Conservation (phyloP, 1,284 basidiomycete species). For the Sanghuangporus weigelae region DNA sequence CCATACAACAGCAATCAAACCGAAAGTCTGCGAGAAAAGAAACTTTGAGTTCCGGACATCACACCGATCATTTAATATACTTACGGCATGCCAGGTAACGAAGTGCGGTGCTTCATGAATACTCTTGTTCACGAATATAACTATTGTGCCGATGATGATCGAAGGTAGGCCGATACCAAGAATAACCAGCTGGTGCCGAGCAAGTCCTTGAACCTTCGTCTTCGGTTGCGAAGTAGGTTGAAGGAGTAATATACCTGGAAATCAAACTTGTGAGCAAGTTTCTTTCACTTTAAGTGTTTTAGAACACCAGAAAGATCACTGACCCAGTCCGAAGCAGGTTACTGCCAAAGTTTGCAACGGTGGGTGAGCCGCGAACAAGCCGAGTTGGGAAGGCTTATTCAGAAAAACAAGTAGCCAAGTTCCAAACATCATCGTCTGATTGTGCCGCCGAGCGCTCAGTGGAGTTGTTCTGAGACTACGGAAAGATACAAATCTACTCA, state of each 20-base stretch:
- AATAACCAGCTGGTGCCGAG: conserved; percentile 21
- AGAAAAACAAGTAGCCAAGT: conserved; percentile 20
- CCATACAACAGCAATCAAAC: conserved; percentile 19
- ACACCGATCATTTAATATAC: background rate
- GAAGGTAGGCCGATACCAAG: conserved; percentile 19
- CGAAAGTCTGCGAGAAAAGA: conserved; percentile 15
- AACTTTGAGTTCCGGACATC: background rate
- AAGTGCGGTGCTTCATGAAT: conserved; percentile 20
- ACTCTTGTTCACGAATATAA: conserved; percentile 21
- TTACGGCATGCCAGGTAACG: conserved; percentile 22
- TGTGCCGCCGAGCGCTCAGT: background rate
- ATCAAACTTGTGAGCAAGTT: background rate
- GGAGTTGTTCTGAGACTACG: background rate
- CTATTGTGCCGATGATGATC: conserved; percentile 18
- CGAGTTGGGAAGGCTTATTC: conserved; percentile 18
- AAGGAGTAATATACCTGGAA: conserved; percentile 19
- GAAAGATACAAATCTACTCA: conserved; percentile 1
- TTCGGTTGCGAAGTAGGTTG: conserved; percentile 21
- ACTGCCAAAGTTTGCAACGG: conserved; percentile 21
- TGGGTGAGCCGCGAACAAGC: conserved; percentile 21
- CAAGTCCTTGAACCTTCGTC: conserved; percentile 19
- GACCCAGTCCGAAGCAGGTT: conserved; percentile 19
- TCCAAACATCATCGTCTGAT: conserved; percentile 23
- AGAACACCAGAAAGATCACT: background rate
- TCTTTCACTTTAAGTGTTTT: background rate